These are phyloP conservation scores for Mycena amicta DNA, from an alignment of 768 basidiomycete genomes.

Conservation along the genomic window DNA sequence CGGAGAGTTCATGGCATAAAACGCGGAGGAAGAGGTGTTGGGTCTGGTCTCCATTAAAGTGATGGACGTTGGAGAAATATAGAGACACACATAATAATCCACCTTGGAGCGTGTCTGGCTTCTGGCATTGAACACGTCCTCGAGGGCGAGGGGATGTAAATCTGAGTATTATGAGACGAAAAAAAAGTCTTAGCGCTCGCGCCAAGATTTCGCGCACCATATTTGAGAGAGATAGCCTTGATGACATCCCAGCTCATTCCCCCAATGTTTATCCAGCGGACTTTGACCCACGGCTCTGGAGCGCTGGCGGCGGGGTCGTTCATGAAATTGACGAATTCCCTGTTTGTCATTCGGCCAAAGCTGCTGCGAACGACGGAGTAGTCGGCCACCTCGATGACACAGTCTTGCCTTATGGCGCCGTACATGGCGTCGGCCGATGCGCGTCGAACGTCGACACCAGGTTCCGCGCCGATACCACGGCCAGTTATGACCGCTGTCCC, in stretches of 20 bases:
- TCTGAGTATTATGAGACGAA: slow-evolving; percentile 36
- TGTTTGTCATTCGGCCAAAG: slow-evolving; percentile 59
- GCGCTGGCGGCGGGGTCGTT: slow-evolving; percentile 43
- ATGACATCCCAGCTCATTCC: slow-evolving; percentile 76
- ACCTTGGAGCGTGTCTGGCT: slow-evolving; percentile 62
- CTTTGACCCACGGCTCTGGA: slow-evolving; percentile 64
- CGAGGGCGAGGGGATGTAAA: slow-evolving; percentile 71
- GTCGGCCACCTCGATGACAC: slow-evolving; percentile 67
- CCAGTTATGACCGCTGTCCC: slow-evolving; percentile 42
- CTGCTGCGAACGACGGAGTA: slow-evolving; percentile 61
- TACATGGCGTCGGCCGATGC: slow-evolving; percentile 57
- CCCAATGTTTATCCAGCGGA: slow-evolving; percentile 74
- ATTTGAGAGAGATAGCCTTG: slow-evolving; percentile 64
- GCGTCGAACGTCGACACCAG: slow-evolving; percentile 69
- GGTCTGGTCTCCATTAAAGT: too few relatives aligned
- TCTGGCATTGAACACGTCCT: slow-evolving; percentile 65
- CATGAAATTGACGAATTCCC: slow-evolving; percentile 61
- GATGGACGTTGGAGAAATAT: not conserved
- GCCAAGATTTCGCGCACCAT: slow-evolving; percentile 43
- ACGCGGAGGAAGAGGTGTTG: slow-evolving; percentile 73
- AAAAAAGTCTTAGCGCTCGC: not conserved
- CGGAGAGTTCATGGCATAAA: slow-evolving; percentile 60
- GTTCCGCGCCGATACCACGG: slow-evolving; percentile 62
- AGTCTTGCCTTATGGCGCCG: slow-evolving; percentile 60
- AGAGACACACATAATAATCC: slow-evolving; percentile 58